Percentiles rank a stretch among this genome's conserved stretches.
phyloP scores from a whole-genome alignment of 345 rosid genomes.

The Brassica nigra region DNA sequence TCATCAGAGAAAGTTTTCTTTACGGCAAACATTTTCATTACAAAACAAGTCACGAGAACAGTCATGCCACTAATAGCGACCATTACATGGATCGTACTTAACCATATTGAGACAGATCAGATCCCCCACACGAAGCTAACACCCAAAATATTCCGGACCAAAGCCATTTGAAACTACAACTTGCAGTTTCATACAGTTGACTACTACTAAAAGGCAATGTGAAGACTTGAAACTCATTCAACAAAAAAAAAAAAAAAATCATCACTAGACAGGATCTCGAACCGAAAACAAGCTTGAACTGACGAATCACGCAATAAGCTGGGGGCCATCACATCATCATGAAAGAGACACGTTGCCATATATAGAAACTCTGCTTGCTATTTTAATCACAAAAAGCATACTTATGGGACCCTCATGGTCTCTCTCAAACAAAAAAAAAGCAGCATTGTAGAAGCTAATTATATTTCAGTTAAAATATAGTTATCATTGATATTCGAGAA shows the following conservation, averaged over 20 bases:
- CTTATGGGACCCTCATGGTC: constrained; percentile 40
- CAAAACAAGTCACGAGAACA: not conserved
- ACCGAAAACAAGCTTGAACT: constrained; percentile 16
- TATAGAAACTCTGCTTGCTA: not conserved
- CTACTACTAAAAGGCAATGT: constrained; percentile 3
- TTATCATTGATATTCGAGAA: constrained; percentile 10
- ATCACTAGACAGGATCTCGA: not conserved
- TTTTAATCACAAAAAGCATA: constrained; percentile 18
- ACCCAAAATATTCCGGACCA: not conserved
- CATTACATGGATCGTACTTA: not conserved
- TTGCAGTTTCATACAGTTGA: constrained; percentile 15
- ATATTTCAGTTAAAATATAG: not conserved
- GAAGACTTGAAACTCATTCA: no score
- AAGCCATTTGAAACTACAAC: not conserved
- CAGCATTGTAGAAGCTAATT: constrained; percentile 22
- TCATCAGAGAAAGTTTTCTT: no score
- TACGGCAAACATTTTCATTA: no score
- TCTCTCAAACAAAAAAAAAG: constrained; percentile 7
- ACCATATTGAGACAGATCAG: no score
- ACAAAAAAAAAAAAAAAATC: no score
- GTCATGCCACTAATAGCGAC: not conserved
- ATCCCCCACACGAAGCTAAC: not conserved
- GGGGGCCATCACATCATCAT: constrained; percentile 24
- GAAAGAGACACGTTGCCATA: constrained; percentile 36
- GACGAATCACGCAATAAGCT: constrained; percentile 28